Percentiles rank a stretch among this genome's conserved stretches.
Conservation (phyloP, 1,139 yeast species). For the Pichia sp. region DNA sequence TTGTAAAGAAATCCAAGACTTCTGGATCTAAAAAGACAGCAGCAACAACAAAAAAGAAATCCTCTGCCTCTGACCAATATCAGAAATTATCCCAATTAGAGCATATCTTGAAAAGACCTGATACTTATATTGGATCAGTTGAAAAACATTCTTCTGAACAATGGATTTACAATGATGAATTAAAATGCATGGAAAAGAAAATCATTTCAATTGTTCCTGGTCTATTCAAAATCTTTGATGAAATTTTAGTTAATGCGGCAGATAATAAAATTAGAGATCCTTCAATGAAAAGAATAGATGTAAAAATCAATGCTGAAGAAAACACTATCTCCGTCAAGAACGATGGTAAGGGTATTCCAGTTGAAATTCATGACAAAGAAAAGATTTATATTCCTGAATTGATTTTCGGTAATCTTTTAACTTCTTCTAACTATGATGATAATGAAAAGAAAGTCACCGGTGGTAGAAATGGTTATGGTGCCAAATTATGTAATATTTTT, state of each 20-base stretch:
- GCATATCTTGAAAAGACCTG: constrained; percentile 95
- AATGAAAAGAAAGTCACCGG: constrained; percentile 94
- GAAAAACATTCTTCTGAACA: constrained; percentile 73
- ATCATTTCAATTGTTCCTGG: constrained; percentile 89
- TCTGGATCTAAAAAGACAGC: background rate
- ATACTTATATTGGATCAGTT: constrained; percentile 93
- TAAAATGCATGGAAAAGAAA: constrained; percentile 66
- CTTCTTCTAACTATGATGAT: constrained; percentile 95
- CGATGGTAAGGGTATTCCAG: constrained; percentile 94
- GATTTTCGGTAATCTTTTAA: constrained; percentile 90
- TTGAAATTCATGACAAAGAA: constrained; percentile 89
- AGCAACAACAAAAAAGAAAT: constrained; percentile 6
- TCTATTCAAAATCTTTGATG: constrained; percentile 92
- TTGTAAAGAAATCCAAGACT: constrained; percentile 1
- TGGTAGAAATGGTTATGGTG: constrained; percentile 98
- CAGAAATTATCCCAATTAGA: constrained; percentile 92
- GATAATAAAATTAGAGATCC: constrained; percentile 97
- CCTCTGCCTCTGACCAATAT: constrained; percentile 69
- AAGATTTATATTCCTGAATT: constrained; percentile 91
- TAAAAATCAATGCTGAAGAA: constrained; percentile 67
- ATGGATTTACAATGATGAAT: constrained; percentile 77
- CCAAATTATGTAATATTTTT: constrained; percentile 88
- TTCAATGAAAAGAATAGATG: constrained; percentile 77
- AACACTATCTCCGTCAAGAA: constrained; percentile 77
- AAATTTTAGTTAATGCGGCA: constrained; percentile 95